Base-by-base conservation (phyloP, 805 yeast species). In the Candida schatavii region DNA sequence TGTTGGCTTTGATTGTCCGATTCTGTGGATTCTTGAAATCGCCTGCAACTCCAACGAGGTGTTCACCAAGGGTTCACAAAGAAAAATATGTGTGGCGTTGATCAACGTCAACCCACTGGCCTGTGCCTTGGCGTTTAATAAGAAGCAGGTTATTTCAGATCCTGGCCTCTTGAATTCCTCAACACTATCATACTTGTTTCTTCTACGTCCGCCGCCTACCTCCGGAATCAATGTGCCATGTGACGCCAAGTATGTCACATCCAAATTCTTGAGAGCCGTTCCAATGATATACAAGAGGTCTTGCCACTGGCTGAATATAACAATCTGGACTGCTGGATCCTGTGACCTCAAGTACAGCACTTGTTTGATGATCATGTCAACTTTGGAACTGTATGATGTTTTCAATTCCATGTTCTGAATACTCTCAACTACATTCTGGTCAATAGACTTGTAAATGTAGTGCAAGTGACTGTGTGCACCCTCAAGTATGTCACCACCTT, bases 51-150 rank as follows among this genome's bases (percentile, higher is more conserved):
- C 98, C 37, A 89, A 70, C 2, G 96, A 84, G 1, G 90, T 80
- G 54, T 89, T 89, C 13, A 93, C 83, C 43, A 93, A 70, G 1
- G 99, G 98, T 63, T 93, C 99, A 59, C 97, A 86, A 4, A 93
- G 60, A 46, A 90, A 84, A 0, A 93, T 91, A 59, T 93, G 97
- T 2, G 86, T 85, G 0, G 99, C 98, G 66, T 91, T 91, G 6
- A 89, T 81, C 42, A 93, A 69, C 6, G 96, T 93, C 47, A 93
- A 68, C 0, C 99, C 99, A 11, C 97, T 82, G 6, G 96, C 89
- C 56, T 90, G 88, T 0, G 90, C 83, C 49, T 80, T 83, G 0
- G 96, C 91, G 61, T 88, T 88, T 48, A 93, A 63, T 21, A 93
- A 62, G 54, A 91, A 83, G 59, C 98, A 91, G 0, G 97, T 86